phyloP scores from a whole-genome alignment of 305 asterid genomes.

The Ilex paraguariensis region DNA sequence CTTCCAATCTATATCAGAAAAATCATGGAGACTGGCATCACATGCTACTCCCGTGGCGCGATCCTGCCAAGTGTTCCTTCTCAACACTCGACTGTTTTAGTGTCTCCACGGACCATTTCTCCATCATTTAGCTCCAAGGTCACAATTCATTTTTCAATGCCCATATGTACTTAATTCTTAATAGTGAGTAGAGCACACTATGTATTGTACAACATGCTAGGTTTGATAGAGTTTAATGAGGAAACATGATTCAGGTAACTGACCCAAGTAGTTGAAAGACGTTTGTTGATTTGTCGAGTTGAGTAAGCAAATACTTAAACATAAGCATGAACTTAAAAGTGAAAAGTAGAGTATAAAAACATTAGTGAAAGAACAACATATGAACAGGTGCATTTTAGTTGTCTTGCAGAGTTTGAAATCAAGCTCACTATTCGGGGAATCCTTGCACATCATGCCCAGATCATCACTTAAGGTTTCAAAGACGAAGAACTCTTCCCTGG shows the following conservation, averaged over 20 bases:
- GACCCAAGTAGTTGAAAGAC: too few relatives aligned
- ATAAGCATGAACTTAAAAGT: too few relatives aligned
- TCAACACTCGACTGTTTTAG: constrained; percentile 46
- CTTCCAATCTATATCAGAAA: too few relatives aligned
- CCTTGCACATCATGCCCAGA: constrained; percentile 48
- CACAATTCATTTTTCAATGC: background rate
- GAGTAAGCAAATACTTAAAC: too few relatives aligned
- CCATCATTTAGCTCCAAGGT: constrained; percentile 57
- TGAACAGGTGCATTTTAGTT: background rate
- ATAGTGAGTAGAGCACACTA: too few relatives aligned
- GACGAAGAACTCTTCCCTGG: constrained; percentile 45
- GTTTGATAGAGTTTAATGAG: too few relatives aligned
- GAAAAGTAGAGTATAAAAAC: too few relatives aligned
- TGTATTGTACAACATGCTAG: too few relatives aligned
- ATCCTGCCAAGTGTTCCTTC: constrained; percentile 57
- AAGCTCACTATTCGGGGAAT: constrained; percentile 80
- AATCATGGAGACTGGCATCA: constrained; percentile 40
- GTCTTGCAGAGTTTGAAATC: constrained; percentile 57
- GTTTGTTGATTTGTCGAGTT: too few relatives aligned
- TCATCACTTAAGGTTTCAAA: constrained; percentile 43
- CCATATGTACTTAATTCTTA: background rate
- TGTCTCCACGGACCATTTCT: constrained; percentile 38
- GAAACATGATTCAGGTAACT: too few relatives aligned
- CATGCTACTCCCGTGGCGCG: constrained; percentile 60
- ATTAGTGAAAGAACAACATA: too few relatives aligned